These are phyloP conservation scores for Coniochaeta ligniaria DNA, from an alignment of 2,329 filamentous ascomycete genomes.

Conservation along the genomic window DNA sequence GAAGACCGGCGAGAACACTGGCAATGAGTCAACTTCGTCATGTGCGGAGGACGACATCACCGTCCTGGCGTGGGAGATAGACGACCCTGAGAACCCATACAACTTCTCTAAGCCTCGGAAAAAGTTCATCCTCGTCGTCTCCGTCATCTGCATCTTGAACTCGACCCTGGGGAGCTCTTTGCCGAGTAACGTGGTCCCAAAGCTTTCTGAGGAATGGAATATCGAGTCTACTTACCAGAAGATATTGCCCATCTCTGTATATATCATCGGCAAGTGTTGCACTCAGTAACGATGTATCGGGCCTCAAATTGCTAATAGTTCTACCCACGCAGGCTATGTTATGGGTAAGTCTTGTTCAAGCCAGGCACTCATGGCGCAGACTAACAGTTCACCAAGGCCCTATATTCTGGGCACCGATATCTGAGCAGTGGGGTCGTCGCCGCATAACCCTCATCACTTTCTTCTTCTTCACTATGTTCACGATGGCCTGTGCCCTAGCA, in stretches of 20 bases:
- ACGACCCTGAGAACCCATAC: conserved; percentile 45
- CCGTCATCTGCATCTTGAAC: conserved; percentile 57
- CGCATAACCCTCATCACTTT: conserved; percentile 38
- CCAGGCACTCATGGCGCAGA: neutral
- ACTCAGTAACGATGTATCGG: neutral
- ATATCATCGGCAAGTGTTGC: conserved; percentile 38
- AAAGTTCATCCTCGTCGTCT: conserved; percentile 41
- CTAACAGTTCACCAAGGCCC: conserved; percentile 25
- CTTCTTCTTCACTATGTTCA: conserved; percentile 39
- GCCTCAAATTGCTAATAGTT: conserved; percentile 1
- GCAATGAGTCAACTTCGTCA: neutral
- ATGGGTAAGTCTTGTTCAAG: conserved; percentile 30
- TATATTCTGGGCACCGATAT: conserved; percentile 57
- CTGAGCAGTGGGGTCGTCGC: conserved; percentile 56
- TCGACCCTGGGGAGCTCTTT: conserved; percentile 60
- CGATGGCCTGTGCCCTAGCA: conserved; percentile 48
- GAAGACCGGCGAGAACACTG: neutral
- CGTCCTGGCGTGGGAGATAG: conserved; percentile 36
- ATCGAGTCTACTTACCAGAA: conserved; percentile 37
- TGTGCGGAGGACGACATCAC: conserved; percentile 15
- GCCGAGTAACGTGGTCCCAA: conserved; percentile 54
- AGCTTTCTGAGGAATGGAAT: conserved; percentile 49
- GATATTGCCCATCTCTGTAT: conserved; percentile 55
- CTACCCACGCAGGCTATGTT: conserved; percentile 38
- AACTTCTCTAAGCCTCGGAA: conserved; percentile 52